These are phyloP conservation scores for Tolypocladium inflatum DNA, from an alignment of 2,329 filamentous ascomycete genomes.

Conservation along the genomic window DNA sequence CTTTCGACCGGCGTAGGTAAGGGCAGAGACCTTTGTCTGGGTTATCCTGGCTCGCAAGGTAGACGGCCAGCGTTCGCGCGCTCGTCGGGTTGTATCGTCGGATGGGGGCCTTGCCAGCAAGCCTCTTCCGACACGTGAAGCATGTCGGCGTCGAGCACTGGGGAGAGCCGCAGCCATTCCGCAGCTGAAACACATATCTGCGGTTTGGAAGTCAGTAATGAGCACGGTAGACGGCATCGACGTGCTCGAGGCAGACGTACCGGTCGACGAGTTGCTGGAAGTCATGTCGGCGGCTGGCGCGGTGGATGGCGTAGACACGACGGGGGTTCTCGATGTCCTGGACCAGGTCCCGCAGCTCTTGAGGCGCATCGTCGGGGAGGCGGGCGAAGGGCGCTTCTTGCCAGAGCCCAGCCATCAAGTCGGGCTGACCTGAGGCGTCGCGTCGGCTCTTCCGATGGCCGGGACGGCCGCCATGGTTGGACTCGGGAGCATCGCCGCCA, in stretches of 20 bases:
- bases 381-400: constrained; percentile 49
- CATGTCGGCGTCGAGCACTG: constrained; percentile 69
- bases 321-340: constrained; percentile 52
- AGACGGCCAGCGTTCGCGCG: constrained; percentile 70
- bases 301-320: constrained; percentile 50
- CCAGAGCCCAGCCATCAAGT: constrained; percentile 50
- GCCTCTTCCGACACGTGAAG: constrained; percentile 64
- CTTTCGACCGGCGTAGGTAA: constrained; percentile 30
- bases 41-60: constrained; percentile 71
- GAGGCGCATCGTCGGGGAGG: constrained; percentile 50
- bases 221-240: not conserved
- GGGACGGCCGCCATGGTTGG: not conserved
- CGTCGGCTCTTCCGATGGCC: constrained; percentile 1
- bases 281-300: constrained; percentile 49
- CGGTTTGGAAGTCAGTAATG: constrained; percentile 1
- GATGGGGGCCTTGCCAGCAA: constrained; percentile 57
- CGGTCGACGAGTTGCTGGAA: constrained; percentile 60
- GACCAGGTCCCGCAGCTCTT: constrained; percentile 44
- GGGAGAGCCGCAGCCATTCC: constrained; percentile 63
- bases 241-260: constrained; percentile 28
- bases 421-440: constrained; percentile 24
- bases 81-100: constrained; percentile 74
- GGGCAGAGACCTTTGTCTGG: constrained; percentile 62
- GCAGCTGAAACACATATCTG: constrained; percentile 74
- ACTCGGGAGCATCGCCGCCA: constrained; percentile 2